These are phyloP conservation scores for Apophysomyces ossiformis DNA, from an alignment of 371 early-diverging fungal genomes.

Conservation along the genomic window DNA sequence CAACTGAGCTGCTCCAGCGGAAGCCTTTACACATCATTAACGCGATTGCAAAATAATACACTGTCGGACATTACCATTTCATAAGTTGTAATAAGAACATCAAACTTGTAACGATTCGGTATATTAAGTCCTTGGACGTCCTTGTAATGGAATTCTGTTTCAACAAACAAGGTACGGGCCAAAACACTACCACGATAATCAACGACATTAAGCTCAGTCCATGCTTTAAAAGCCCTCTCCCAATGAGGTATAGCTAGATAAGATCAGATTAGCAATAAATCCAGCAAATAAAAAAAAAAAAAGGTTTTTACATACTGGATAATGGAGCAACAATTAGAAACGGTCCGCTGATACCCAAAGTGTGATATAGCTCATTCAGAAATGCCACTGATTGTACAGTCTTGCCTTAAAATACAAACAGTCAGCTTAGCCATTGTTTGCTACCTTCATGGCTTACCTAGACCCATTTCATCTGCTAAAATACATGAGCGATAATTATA, in stretches of 20 bases:
- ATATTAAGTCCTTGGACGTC: constrained; percentile 55
- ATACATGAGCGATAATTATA: constrained; percentile 70
- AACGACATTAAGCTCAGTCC: constrained; percentile 79
- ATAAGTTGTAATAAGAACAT: constrained; percentile 86
- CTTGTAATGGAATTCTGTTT: constrained; percentile 77
- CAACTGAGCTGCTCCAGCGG: constrained; percentile 71
- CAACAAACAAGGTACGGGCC: constrained; percentile 63
- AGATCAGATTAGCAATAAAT: constrained; percentile 3
- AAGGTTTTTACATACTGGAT: constrained; percentile 44
- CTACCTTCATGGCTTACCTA: constrained; percentile 45
- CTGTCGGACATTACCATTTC: constrained; percentile 69
- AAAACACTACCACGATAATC: constrained; percentile 71
- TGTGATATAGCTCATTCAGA: constrained; percentile 68
- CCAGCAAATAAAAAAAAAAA: neutral
- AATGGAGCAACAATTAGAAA: constrained; percentile 83
- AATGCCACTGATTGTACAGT: constrained; percentile 84
- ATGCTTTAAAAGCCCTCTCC: constrained; percentile 77
- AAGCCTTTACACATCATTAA: constrained; percentile 36
- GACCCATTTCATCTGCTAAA: constrained; percentile 88
- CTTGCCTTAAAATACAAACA: constrained; percentile 43
- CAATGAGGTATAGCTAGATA: constrained; percentile 68
- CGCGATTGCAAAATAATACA: constrained; percentile 1
- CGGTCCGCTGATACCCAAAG: constrained; percentile 65
- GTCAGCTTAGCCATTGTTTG: neutral
- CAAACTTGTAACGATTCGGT: constrained; percentile 72